These are phyloP conservation scores for Porodaedalea pini DNA, from an alignment of 1,284 basidiomycete species.

Conservation along the genomic window DNA sequence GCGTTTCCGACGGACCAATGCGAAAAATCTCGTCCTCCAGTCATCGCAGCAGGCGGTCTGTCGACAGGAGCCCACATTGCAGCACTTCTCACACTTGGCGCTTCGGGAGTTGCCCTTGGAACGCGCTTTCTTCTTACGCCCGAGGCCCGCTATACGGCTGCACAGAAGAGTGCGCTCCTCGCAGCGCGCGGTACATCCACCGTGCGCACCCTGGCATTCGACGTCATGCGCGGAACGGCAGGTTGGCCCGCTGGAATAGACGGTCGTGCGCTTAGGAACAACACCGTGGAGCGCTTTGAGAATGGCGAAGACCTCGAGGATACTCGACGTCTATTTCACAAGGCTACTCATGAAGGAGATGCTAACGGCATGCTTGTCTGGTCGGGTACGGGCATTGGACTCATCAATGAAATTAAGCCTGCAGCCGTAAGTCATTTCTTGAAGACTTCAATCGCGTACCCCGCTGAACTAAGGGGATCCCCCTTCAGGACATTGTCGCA, in stretches of 20 bases:
- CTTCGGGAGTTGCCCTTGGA: conserved; percentile 61
- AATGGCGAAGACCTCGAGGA: conserved; percentile 43
- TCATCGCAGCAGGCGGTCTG: conserved; percentile 60
- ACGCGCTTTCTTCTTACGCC: conserved; percentile 69
- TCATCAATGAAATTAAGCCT: conserved; percentile 50
- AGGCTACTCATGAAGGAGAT: conserved; percentile 44
- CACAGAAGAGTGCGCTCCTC: conserved; percentile 54
- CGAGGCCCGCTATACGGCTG: conserved; percentile 57
- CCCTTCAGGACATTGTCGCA: conserved; percentile 43
- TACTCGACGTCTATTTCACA: conserved; percentile 42
- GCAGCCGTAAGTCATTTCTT: conserved; percentile 46
- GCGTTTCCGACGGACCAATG: conserved; percentile 5
- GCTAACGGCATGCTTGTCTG: conserved; percentile 56
- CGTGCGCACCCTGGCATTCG: conserved; percentile 64
- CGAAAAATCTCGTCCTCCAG: conserved; percentile 35
- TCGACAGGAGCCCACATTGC: conserved; percentile 59
- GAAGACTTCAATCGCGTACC: background rate
- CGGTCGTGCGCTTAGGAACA: conserved; percentile 57
- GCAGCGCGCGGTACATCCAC: conserved; percentile 46
- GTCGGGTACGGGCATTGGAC: conserved; percentile 66
- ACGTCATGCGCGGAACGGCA: conserved; percentile 52
- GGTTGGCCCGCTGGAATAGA: conserved; percentile 69
- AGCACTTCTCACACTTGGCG: conserved; percentile 60
- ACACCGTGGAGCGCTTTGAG: conserved; percentile 57
- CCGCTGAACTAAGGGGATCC: conserved; percentile 6